Percentiles rank a stretch among this genome's conserved stretches.
Evolutionary conservation across 2,329 filamentous ascomycete genomes (phyloP).

Genomic region (Proliferodiscus dingleyae): DNA sequence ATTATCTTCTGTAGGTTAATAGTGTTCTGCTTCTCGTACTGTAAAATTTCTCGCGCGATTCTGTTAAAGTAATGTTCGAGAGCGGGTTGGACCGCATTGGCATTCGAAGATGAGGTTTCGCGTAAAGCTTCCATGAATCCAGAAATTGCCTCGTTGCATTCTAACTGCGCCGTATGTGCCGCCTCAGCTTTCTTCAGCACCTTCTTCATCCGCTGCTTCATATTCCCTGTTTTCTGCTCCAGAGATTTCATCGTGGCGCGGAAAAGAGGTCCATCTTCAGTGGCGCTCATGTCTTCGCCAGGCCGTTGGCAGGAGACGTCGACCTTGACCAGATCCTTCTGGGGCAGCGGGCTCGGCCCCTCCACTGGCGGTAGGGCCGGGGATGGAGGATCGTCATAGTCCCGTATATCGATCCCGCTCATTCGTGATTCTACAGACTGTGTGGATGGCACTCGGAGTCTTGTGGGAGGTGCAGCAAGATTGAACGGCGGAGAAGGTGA

Average conservation of each 20-base stretch:
- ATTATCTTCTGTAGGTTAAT: constrained; percentile 84
- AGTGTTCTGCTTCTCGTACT: constrained; percentile 82
- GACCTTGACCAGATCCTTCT: constrained; percentile 58
- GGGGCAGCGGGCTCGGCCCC: constrained; percentile 10
- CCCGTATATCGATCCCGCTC: constrained; percentile 59
- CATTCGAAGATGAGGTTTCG: constrained; percentile 85
- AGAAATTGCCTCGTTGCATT: constrained; percentile 80
- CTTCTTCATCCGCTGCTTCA: constrained; percentile 93
- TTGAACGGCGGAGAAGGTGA: constrained; percentile 70
- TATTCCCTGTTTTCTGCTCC: constrained; percentile 93
- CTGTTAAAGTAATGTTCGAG: constrained; percentile 98
- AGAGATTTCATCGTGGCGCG: constrained; percentile 93
- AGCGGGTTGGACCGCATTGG: constrained; percentile 93
- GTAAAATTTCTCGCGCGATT: constrained; percentile 84
- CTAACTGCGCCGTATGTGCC: constrained; percentile 70
- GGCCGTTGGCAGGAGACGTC: constrained; percentile 84
- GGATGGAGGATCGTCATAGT: constrained; percentile 53
- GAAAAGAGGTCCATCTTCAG: constrained; percentile 92
- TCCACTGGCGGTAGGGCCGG: constrained; percentile 42
- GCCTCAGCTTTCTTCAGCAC: constrained; percentile 92
- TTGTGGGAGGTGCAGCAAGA: constrained; percentile 61
- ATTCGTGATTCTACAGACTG: constrained; percentile 82
- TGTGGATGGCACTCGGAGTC: constrained; percentile 76
- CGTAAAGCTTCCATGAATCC: constrained; percentile 81
- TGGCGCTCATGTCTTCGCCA: constrained; percentile 75